Conservation (phyloP, 495 filamentous ascomycete genomes). For the Annulohypoxylon moriforme region DNA sequence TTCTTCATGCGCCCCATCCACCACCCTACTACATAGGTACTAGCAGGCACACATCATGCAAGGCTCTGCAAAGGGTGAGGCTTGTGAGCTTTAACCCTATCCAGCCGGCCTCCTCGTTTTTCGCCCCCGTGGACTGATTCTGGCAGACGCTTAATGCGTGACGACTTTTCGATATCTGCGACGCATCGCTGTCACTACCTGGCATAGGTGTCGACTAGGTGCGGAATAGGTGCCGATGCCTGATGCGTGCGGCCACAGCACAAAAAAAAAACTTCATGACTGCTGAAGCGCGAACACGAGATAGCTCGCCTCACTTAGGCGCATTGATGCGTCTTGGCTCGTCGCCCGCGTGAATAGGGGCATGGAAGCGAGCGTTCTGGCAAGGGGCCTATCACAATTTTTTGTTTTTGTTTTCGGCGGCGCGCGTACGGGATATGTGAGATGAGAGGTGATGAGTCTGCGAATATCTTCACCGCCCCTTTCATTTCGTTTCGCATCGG, state of each 20-base stretch:
- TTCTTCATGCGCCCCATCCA: background rate
- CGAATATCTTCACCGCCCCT: background rate
- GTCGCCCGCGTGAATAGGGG: background rate
- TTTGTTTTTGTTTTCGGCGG: background rate
- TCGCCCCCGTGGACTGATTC: constrained; percentile 14
- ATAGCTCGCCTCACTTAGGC: background rate
- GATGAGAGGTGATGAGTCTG: background rate
- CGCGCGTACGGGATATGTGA: background rate
- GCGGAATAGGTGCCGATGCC: background rate
- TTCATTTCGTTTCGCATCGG: background rate
- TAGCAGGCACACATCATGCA: background rate
- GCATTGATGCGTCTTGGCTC: background rate
- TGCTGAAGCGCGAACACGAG: background rate
- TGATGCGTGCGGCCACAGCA: background rate
- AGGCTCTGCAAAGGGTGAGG: constrained; percentile 10
- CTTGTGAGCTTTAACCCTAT: background rate
- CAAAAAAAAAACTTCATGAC: background rate
- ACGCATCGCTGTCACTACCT: background rate
- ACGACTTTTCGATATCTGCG: background rate
- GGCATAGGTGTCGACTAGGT: too few relatives aligned
- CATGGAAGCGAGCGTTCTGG: too few relatives aligned
- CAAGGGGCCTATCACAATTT: background rate
- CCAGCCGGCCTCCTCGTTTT: background rate
- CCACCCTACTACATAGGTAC: background rate
- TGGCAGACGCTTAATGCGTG: constrained; percentile 7